A percentile compares a stretch with the other conserved stretches of the same genome.
Conservation (phyloP, 805 yeast species). For the Spathaspora passalidarum region DNA sequence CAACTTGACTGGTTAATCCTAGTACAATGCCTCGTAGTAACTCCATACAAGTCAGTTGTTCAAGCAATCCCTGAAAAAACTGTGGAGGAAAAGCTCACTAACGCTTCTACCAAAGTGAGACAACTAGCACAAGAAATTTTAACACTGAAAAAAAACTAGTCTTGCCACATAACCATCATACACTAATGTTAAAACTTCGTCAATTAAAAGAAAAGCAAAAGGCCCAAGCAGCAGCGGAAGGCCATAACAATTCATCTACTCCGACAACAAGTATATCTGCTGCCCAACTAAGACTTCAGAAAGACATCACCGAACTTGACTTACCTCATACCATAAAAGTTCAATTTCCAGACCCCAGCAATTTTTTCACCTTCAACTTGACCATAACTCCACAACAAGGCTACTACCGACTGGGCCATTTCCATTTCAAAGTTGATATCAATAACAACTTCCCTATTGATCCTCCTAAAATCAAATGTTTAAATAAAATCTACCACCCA, state of each 20-base stretch:
- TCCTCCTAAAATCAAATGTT: conserved; percentile 80
- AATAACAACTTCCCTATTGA: conserved; percentile 83
- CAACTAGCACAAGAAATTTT: background rate
- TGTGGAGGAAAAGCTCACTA: background rate
- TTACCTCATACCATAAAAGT: conserved; percentile 57
- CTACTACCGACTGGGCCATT: conserved; percentile 63
- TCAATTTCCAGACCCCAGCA: conserved; percentile 48
- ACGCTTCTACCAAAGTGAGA: background rate
- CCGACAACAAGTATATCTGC: conserved; percentile 31
- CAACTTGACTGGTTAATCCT: conserved; percentile 11
- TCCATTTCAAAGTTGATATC: conserved; percentile 64
- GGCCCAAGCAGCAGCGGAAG: conserved; percentile 21
- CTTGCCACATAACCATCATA: background rate
- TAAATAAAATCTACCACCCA: conserved; percentile 82
- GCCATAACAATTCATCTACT: conserved; percentile 11
- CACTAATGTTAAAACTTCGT: conserved; percentile 50
- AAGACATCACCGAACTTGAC: conserved; percentile 68
- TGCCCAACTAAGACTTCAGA: conserved; percentile 74
- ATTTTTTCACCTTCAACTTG: conserved; percentile 62
- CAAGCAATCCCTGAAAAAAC: background rate
- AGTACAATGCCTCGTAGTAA: conserved; percentile 10
- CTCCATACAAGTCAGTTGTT: conserved; percentile 10
- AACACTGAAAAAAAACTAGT: background rate
- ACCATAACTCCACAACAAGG: conserved; percentile 69
- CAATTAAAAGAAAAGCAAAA: conserved; percentile 55